These are phyloP conservation scores for Blastocystis sp. DNA, from an alignment of 352 stramenopile species.

Conservation along the genomic window DNA sequence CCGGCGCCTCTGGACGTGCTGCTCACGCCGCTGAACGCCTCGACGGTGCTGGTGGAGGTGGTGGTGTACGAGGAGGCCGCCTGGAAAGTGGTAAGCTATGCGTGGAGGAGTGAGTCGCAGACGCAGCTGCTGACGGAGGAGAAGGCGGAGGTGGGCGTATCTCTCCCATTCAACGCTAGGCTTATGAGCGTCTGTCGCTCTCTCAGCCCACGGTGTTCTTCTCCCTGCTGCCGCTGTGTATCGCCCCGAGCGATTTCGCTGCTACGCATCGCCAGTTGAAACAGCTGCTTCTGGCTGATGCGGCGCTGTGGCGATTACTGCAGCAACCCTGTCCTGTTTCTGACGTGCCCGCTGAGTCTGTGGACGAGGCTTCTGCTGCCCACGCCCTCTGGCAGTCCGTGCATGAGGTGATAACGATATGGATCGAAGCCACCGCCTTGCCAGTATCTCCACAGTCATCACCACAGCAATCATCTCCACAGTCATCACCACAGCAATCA, in stretches of 20 bases:
- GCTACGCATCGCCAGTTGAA: not conserved
- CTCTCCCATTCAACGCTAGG: not conserved
- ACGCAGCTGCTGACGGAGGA: not conserved
- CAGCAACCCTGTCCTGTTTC: not conserved
- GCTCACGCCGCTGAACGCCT: not conserved
- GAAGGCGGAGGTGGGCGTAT: not conserved
- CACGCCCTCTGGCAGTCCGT: too few relatives aligned
- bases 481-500: too few relatives aligned
- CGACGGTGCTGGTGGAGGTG: not conserved
- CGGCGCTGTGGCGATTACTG: not conserved
- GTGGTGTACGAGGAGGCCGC: not conserved
- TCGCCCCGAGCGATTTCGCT: not conserved
- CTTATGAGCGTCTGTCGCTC: not conserved
- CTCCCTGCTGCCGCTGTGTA: not conserved
- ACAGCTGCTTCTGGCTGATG: not conserved
- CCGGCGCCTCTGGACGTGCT: not conserved
- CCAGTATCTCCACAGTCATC: too few relatives aligned
- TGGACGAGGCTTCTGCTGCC: too few relatives aligned
- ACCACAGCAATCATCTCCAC: too few relatives aligned
- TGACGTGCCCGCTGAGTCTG: too few relatives aligned
- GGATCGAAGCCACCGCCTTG: too few relatives aligned
- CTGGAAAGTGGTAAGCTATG: constrained; percentile 6
- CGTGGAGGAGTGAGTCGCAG: not conserved
- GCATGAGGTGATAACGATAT: too few relatives aligned
- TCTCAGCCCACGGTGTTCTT: constrained; percentile 51